Conservation (phyloP, 257 asterid species). For the Hygrophila difformis region DNA sequence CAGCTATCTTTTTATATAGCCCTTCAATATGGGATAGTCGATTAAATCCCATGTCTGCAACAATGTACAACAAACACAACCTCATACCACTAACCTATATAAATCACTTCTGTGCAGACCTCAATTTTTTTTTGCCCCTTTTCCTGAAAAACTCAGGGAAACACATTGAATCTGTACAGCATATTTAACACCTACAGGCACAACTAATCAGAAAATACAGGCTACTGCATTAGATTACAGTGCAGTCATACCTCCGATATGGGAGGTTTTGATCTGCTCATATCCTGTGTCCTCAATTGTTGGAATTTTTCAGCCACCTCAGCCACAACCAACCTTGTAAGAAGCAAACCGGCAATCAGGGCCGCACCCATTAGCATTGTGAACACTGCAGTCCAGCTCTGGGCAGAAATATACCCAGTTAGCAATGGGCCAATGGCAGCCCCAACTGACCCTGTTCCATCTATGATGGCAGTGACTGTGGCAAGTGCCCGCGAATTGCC, state of each 20-base stretch:
- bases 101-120: too few relatives aligned
- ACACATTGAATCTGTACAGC: too few relatives aligned
- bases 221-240: background rate
- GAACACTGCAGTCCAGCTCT: constrained; percentile 86
- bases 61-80: too few relatives aligned
- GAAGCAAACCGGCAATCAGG: constrained; percentile 69
- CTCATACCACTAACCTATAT: too few relatives aligned
- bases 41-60: too few relatives aligned
- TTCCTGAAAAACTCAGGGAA: too few relatives aligned
- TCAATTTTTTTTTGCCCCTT: too few relatives aligned
- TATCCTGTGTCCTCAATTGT: constrained; percentile 25
- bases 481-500: constrained; percentile 85
- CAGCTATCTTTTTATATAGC: too few relatives aligned
- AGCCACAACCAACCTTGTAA: constrained; percentile 71
- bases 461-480: constrained; percentile 91
- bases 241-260: constrained; percentile 41
- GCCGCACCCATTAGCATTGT: constrained; percentile 92
- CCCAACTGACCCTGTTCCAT: constrained; percentile 95
- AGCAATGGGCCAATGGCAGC: constrained; percentile 92
- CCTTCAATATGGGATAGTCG: too few relatives aligned
- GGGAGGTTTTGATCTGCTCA: constrained; percentile 19
- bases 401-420: constrained; percentile 81
- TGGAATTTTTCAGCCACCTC: constrained; percentile 74
- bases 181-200: too few relatives aligned
- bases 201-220: too few relatives aligned